A percentile compares a stretch with the other conserved stretches of the same genome.
phyloP scores from a whole-genome alignment of 2,329 filamentous ascomycete species.

The Pseudohalonectria lignicola region DNA sequence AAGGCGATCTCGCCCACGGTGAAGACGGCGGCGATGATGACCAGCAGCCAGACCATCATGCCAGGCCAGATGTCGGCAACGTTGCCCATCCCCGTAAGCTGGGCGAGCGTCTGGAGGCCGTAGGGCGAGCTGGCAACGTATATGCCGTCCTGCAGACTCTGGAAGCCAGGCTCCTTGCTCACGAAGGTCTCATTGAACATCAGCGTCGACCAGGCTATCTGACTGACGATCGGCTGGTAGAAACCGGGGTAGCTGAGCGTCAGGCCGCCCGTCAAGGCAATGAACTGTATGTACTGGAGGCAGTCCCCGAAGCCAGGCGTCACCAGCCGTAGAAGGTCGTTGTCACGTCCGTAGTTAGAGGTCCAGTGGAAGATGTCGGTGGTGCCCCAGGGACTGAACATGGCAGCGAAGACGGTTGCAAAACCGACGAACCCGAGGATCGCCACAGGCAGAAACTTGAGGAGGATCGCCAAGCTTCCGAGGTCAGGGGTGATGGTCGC shows the following conservation, averaged over 20 bases:
- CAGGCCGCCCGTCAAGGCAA: constrained; percentile 76
- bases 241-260: constrained; percentile 86
- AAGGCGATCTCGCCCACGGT: constrained; percentile 70
- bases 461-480: constrained; percentile 54
- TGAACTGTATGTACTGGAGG: constrained; percentile 91
- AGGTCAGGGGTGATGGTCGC: constrained; percentile 78
- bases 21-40: constrained; percentile 58
- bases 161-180: constrained; percentile 51
- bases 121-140: constrained; percentile 53
- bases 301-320: constrained; percentile 96
- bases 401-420: constrained; percentile 73
- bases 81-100: constrained; percentile 70
- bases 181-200: constrained; percentile 93
- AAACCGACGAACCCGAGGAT: constrained; percentile 71
- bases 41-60: constrained; percentile 83
- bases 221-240: constrained; percentile 84
- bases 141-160: constrained; percentile 71
- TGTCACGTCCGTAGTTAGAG: constrained; percentile 94
- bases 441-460: constrained; percentile 67
- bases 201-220: constrained; percentile 76
- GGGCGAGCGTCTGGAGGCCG: constrained; percentile 68
- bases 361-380: constrained; percentile 88
- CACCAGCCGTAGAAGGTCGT: constrained; percentile 80
- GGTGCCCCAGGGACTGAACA: constrained; percentile 90
- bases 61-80: constrained; percentile 82